Base-by-base conservation (phyloP, 495 filamentous ascomycete species). In the Aspergillus nidulans region DNA sequence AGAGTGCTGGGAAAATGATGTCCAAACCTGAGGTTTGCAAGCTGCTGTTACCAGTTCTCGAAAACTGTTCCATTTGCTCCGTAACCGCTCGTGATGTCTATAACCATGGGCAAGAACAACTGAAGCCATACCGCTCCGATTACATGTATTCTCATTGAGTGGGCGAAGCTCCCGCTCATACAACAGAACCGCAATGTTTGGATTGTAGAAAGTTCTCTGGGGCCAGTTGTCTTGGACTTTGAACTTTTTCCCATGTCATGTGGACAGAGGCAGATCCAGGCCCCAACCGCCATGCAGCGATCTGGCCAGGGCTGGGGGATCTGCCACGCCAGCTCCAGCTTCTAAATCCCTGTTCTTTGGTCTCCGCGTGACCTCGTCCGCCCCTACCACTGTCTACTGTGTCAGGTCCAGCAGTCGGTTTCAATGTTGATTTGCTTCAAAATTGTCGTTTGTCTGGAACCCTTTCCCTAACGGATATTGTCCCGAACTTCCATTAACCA, bases 211-310 rank as follows among this genome's bases (percentile, higher is more conserved):
- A n/a, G n/a, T n/a, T n/a, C n/a, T n/a, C n/a, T n/a, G n/a, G n/a
- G n/a, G n/a, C n/a, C n/a, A n/a, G n/a, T n/a, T n/a, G n/a, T n/a
- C n/a, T n/a, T n/a, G n/a, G n/a, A n/a, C 30, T 34, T 12, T 34
- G 8, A 34, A 34, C 30, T 34, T 12, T 34, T 34, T 34, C 9
- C 2, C 30, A 63, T 60, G 55, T 64, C 61, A 64, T 55, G 61
- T 56, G 55, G 57, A 54, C 55, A 40, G 20, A 28, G 41, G 19
- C 32, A 42, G 43, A 54, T 55, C 61, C 61, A 64, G 61, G 52
- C 58, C 61, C 43, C 55, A 61, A 56, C 57, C 57, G 61, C 61
- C 61, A 60, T 64, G 52, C 57, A 63, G 55, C 61, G 52, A 63
- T 63, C 61, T 47, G 48, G 50, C 56, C 49, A 57, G 60, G 60